Base-by-base conservation (phyloP, 106 monocot species). In the Cymbidium sinense region DNA sequence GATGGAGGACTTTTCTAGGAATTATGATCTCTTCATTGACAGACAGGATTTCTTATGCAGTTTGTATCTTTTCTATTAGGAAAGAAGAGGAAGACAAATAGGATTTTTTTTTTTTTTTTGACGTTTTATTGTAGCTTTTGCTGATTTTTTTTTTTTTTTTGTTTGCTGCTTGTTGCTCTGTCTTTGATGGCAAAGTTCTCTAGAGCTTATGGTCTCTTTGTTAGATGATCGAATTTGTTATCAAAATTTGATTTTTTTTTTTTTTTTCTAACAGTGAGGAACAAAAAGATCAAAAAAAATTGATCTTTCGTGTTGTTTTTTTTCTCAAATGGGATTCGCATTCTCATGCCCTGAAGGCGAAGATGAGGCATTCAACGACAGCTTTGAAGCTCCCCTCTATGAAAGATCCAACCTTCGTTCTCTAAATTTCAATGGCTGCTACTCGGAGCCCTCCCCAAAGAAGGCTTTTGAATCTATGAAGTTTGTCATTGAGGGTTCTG, bases 391-490 rank as follows among this genome's bases (percentile, higher is more conserved):
- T 76, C 73, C 85, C 43, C 17, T 76, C 64, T 76, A 82, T 34
- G 65, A 74, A 15, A 81, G 70, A 27, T 64, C 74, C 25, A 36
- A 72, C 74, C 61, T 73, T 8, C 54, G 85, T 29, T 83, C 84
- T 11, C 27, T 80, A 43, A 86, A 85, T 70, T 86, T 84, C 64
- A 86, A 89, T 51, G 84, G 80, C 61, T 52, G 73, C 0, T 77
- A 79, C 34, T 86, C 89, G 17, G 83, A 83, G 73, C 76, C 82
- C 31, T 70, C 86, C 15, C 64, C 85, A 21, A 8, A 20, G 34
- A 35, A n/a, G n/a, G n/a, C 85, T 51, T 87, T 90, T 37, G 91
- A 84, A 55, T 87, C 88, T 0, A 84, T 86, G n/a, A 89, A 91
- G 82, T 76, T 88, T 21, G 39, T 84, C n/a, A 85, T 86, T 31